These are phyloP conservation scores for Peronospora farinosa DNA, from an alignment of 352 stramenopile genomes.

Conservation along the genomic window DNA sequence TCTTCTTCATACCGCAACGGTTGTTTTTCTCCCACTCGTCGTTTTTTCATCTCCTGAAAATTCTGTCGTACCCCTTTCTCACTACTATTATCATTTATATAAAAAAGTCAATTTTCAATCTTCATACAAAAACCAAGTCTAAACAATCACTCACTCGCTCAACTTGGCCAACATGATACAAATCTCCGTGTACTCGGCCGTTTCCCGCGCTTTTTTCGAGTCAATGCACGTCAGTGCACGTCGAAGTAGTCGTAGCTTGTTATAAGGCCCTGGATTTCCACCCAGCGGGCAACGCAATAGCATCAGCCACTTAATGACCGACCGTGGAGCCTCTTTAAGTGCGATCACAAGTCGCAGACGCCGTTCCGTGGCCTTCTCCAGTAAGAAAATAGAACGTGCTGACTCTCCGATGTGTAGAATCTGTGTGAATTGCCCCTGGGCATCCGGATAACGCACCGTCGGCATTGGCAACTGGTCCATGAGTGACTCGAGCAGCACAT, in stretches of 20 bases:
- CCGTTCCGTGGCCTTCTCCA: slow-evolving; percentile 39
- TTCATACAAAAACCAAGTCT: background rate
- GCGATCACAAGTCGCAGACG: slow-evolving; percentile 41
- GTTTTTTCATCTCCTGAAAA: slow-evolving; percentile 56
- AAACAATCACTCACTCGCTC: slow-evolving; percentile 29
- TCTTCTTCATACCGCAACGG: slow-evolving; percentile 56
- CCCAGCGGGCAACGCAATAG: slow-evolving; percentile 43
- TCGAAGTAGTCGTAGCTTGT: slow-evolving; percentile 35
- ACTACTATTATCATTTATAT: slow-evolving; percentile 19
- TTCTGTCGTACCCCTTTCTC: slow-evolving; percentile 42
- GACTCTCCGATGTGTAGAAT: slow-evolving; percentile 55
- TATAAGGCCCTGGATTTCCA: slow-evolving; percentile 38
- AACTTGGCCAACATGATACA: slow-evolving; percentile 53
- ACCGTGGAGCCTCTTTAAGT: slow-evolving; percentile 42
- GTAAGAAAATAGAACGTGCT: slow-evolving; percentile 52
- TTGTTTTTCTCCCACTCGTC: slow-evolving; percentile 44
- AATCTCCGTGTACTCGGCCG: slow-evolving; percentile 49
- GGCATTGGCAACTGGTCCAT: slow-evolving; percentile 14
- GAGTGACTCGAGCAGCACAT: slow-evolving; percentile 9
- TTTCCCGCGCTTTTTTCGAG: slow-evolving; percentile 23
- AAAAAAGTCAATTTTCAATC: slow-evolving; percentile 2
- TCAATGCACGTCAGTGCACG: slow-evolving; percentile 41
- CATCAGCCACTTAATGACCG: slow-evolving; percentile 44
- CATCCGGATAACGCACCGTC: slow-evolving; percentile 16
- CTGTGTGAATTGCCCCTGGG: slow-evolving; percentile 6